Conservation (phyloP, 108 stramenopile genomes). For the Nannochloropsis gaditana region DNA sequence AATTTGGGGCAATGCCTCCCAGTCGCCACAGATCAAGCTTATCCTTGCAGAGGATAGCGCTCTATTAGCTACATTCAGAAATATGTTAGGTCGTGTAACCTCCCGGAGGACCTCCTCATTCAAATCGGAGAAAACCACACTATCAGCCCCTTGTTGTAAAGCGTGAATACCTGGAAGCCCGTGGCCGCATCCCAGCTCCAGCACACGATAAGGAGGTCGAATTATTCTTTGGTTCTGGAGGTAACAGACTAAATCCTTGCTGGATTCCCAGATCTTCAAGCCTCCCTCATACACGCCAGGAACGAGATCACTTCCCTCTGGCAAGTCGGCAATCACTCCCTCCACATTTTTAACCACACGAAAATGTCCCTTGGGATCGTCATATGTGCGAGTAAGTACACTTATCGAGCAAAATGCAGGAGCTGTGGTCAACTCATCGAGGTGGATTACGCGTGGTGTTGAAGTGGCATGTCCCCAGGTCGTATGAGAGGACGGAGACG, state of each 20-base stretch:
- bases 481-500: background rate
- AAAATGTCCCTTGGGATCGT: too few relatives aligned
- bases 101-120: constrained; percentile 43
- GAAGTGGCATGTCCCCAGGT: too few relatives aligned
- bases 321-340: background rate
- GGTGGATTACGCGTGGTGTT: too few relatives aligned
- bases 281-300: constrained; percentile 50
- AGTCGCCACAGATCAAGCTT: background rate
- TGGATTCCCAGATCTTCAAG: constrained; percentile 49
- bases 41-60: too few relatives aligned
- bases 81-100: constrained; percentile 44
- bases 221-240: constrained; percentile 21
- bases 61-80: constrained; percentile 15
- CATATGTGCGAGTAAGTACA: too few relatives aligned
- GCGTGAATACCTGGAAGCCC: constrained; percentile 44
- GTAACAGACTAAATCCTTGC: constrained; percentile 41
- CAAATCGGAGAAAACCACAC: constrained; percentile 41
- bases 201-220: background rate
- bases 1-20: background rate
- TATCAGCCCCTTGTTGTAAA: constrained; percentile 28
- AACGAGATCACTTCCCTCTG: constrained; percentile 40
- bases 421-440: too few relatives aligned
- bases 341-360: background rate
- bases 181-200: constrained; percentile 47
- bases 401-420: too few relatives aligned